Evolutionary conservation across 1,139 yeast species (phyloP), one percentile per base, ranked within the genome.

Genomic region (Pichia kudriavzevii): DNA sequence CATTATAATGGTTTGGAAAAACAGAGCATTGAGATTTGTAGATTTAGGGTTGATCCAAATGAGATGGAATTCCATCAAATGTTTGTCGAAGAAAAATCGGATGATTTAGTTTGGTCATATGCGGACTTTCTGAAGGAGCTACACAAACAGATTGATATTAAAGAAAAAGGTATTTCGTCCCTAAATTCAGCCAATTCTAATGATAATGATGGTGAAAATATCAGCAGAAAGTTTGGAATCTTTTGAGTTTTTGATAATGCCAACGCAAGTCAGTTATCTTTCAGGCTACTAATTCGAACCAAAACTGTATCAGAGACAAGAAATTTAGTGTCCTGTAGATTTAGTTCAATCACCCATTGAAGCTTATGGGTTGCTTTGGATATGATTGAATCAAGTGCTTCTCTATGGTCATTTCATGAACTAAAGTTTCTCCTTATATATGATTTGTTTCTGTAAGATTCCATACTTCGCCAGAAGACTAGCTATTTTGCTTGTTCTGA

Each of bases 41-140:
- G 94, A 38, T 79, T 76, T 46, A 75, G 77, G 5, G 56, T 71
- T 20, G 94, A 83, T 52, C 77, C 77, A 0, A 61, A 75, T 2
- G 80, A 77, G 45, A 55, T 59, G 26, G 75, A 69, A 36, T 75
- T 82, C 48, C 63, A 67, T 34, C 77, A 76, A 30, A 53, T 72
- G 35, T 61, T 91, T 52, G 73, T 79, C 19, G 97, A 91, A 50
- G 98, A 91, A 53, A 68, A 77, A 39, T 68, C 79, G 1, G 64
- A 72, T 25, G 74, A 69, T 35, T 58, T 66, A 42, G 53, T 64
- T 3, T 64, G 63, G 50, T 67, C 74, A 15, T 77, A 72, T 50
- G 59, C 72, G 4, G 91, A 79, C 36, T 81, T 72, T 48, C 59
- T 82, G 44, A 58, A 75, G 4, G 67, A 67, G 32, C 58, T 82